Evolutionary conservation across 805 yeast species (phyloP).

Genomic region (Candida mattraensis): DNA sequence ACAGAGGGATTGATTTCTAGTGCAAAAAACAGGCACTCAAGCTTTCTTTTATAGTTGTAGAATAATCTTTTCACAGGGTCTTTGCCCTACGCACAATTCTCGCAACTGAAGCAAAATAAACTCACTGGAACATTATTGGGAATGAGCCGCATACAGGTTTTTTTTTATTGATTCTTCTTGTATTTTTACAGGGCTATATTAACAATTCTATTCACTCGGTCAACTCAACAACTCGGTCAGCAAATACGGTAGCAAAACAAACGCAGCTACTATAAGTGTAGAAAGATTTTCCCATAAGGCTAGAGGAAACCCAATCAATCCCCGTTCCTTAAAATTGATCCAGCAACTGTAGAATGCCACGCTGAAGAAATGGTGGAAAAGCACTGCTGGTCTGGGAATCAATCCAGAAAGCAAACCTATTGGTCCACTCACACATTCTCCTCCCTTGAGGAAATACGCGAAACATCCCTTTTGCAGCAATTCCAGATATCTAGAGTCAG

Average conservation of each 20-base stretch:
- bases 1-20: too few relatives aligned
- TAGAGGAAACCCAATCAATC: constrained; percentile 63
- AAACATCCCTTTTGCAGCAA: constrained; percentile 88
- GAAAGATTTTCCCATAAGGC: constrained; percentile 70
- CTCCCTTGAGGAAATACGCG: constrained; percentile 81
- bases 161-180: too few relatives aligned
- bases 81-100: too few relatives aligned
- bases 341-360: constrained; percentile 86
- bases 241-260: constrained; percentile 79
- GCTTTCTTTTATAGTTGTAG: too few relatives aligned
- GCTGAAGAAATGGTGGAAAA: constrained; percentile 83
- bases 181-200: too few relatives aligned
- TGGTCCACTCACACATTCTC: constrained; percentile 75
- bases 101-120: too few relatives aligned
- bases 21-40: too few relatives aligned
- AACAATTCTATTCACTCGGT: too few relatives aligned
- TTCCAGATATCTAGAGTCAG: constrained; percentile 62
- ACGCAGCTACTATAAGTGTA: constrained; percentile 69
- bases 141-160: too few relatives aligned
- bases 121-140: too few relatives aligned
- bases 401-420: constrained; percentile 82
- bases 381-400: constrained; percentile 67
- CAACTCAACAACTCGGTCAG: too few relatives aligned
- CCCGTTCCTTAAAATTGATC: constrained; percentile 64
- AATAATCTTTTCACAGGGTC: too few relatives aligned